phyloP scores from a whole-genome alignment of 441 rosid genomes.

The Euphorbia schlechtendalii region DNA sequence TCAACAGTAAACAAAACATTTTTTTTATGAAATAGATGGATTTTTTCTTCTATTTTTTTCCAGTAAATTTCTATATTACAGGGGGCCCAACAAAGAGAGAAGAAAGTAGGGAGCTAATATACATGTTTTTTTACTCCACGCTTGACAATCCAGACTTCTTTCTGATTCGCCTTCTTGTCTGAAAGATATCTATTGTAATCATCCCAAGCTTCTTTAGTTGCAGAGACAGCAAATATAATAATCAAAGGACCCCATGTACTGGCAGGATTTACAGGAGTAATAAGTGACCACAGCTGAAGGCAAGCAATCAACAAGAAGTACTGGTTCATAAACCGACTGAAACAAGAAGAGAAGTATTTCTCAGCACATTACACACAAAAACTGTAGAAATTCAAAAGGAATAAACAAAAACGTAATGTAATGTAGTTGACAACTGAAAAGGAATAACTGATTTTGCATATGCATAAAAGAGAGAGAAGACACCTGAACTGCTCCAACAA shows the following conservation, averaged over 20 bases:
- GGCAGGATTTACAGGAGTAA: slow-evolving; percentile 98
- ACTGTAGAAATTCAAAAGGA: slow-evolving; percentile 1
- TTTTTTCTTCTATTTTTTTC: background rate
- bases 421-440: background rate
- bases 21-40: background rate
- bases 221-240: slow-evolving; percentile 92
- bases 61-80: background rate
- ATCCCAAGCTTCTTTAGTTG: slow-evolving; percentile 99
- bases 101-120: slow-evolving; percentile 21
- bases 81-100: background rate
- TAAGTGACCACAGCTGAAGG: slow-evolving; percentile 99
- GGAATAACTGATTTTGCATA: slow-evolving; percentile 5
- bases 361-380: background rate
- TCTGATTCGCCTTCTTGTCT: slow-evolving; percentile 95
- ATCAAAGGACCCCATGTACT: slow-evolving; percentile 99
- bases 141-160: slow-evolving; percentile 85
- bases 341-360: background rate
- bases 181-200: slow-evolving; percentile 94
- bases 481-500: slow-evolving; percentile 97
- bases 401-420: slow-evolving; percentile 2
- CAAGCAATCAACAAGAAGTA: slow-evolving; percentile 97
- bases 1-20: background rate
- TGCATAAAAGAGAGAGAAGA: slow-evolving; percentile 11
- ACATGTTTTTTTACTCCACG: slow-evolving; percentile 79
- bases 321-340: slow-evolving; percentile 99